Conservation (phyloP, 768 basidiomycete species). For the Mycena galopus region DNA sequence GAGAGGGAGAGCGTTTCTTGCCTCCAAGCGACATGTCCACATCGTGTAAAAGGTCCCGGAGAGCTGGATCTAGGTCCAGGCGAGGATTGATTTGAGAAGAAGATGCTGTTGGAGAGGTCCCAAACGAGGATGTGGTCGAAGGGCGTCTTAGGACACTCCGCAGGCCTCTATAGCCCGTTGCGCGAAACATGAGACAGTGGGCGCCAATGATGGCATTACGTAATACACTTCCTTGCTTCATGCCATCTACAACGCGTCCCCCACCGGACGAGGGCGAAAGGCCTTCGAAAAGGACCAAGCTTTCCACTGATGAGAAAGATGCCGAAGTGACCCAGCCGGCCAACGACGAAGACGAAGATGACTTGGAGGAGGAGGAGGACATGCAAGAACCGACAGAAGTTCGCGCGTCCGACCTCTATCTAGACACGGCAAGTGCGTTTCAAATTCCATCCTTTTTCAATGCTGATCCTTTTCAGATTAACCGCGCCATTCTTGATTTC, state of each 20-base stretch:
- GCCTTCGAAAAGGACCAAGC: slow-evolving; percentile 53
- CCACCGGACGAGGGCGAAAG: slow-evolving; percentile 41
- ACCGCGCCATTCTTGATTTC: slow-evolving; percentile 92
- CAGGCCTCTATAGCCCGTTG: slow-evolving; percentile 13
- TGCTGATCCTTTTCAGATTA: slow-evolving; percentile 70
- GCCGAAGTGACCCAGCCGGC: slow-evolving; percentile 29
- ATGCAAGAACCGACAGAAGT: slow-evolving; percentile 43
- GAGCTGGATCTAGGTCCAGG: slow-evolving; percentile 74
- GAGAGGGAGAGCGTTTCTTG: slow-evolving; percentile 38
- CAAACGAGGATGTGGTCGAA: slow-evolving; percentile 15
- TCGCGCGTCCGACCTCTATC: slow-evolving; percentile 87
- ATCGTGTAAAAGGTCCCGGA: slow-evolving; percentile 73
- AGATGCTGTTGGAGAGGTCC: not conserved
- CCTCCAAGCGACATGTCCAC: slow-evolving; percentile 74
- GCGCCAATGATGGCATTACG: not conserved
- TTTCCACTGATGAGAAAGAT: slow-evolving; percentile 30
- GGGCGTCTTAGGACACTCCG: slow-evolving; percentile 16
- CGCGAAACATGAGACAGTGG: slow-evolving; percentile 30
- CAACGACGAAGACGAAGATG: slow-evolving; percentile 41
- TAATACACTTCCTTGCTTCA: not conserved
- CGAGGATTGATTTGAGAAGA: slow-evolving; percentile 66
- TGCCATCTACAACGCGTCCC: slow-evolving; percentile 32
- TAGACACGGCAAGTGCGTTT: slow-evolving; percentile 83
- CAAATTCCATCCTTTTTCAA: slow-evolving; percentile 24
- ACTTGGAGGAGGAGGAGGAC: slow-evolving; percentile 51